phyloP scores from a whole-genome alignment of 768 basidiomycete species.

The Floccularia luteovirens region DNA sequence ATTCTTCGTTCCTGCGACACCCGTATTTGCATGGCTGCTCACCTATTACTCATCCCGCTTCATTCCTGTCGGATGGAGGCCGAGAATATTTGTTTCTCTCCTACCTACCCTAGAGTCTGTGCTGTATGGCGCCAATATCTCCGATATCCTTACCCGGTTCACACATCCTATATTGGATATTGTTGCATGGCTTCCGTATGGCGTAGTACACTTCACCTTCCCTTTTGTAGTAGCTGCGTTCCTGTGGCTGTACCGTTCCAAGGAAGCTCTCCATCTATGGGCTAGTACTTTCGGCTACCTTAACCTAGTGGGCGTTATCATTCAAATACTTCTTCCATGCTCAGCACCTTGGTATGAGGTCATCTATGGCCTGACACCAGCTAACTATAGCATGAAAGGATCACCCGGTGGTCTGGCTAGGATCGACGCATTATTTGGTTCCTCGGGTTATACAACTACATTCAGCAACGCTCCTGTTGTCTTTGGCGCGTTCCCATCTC shows the following conservation, averaged over 20 bases:
- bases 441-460: slow-evolving; percentile 63
- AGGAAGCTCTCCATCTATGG: slow-evolving; percentile 77
- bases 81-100: slow-evolving; percentile 82
- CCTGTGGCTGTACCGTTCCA: slow-evolving; percentile 85
- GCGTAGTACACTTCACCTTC: slow-evolving; percentile 82
- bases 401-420: slow-evolving; percentile 90
- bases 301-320: slow-evolving; percentile 82
- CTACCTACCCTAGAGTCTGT: slow-evolving; percentile 94
- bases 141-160: slow-evolving; percentile 90
- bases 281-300: slow-evolving; percentile 87
- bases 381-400: slow-evolving; percentile 86
- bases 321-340: slow-evolving; percentile 87
- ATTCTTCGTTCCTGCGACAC: slow-evolving; percentile 85
- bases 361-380: slow-evolving; percentile 92
- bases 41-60: slow-evolving; percentile 83
- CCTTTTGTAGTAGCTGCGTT: slow-evolving; percentile 84
- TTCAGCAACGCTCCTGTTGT: slow-evolving; percentile 89
- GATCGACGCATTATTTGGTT: slow-evolving; percentile 83
- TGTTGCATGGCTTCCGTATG: slow-evolving; percentile 94
- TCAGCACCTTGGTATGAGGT: slow-evolving; percentile 98
- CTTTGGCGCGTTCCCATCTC: slow-evolving; percentile 94
- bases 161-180: slow-evolving; percentile 92
- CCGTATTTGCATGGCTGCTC: slow-evolving; percentile 81
- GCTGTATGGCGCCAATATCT: slow-evolving; percentile 95
- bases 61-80: slow-evolving; percentile 71